These are phyloP conservation scores for Tilletia horrida DNA, from an alignment of 1,284 basidiomycete species.

Conservation along the genomic window DNA sequence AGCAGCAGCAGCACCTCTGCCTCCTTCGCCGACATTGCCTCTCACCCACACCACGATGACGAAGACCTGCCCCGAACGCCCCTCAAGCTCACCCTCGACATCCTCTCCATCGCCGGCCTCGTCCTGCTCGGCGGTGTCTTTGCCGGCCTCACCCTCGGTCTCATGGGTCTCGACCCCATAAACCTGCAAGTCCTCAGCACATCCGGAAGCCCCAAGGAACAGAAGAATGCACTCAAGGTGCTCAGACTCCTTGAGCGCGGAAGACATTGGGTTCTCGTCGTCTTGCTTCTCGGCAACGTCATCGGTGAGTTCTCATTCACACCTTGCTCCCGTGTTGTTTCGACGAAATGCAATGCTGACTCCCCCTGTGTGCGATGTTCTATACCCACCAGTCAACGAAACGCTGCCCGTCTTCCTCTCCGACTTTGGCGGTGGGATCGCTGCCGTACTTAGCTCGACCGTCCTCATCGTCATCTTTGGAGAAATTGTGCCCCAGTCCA, in stretches of 20 bases:
- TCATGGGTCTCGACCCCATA: slow-evolving; percentile 92
- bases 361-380: not conserved
- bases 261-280: slow-evolving; percentile 84
- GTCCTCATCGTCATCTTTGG: slow-evolving; percentile 58
- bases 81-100: slow-evolving; percentile 38
- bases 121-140: slow-evolving; percentile 58
- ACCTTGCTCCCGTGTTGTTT: not conserved
- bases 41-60: slow-evolving; percentile 15
- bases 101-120: slow-evolving; percentile 42
- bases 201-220: slow-evolving; percentile 68
- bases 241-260: slow-evolving; percentile 71
- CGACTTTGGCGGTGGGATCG: slow-evolving; percentile 46
- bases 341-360: not conserved
- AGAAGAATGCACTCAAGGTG: slow-evolving; percentile 57
- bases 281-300: slow-evolving; percentile 80
- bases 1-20: slow-evolving; percentile 23
- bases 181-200: slow-evolving; percentile 80
- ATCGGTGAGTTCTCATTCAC: slow-evolving; percentile 56
- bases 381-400: slow-evolving; percentile 56
- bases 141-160: slow-evolving; percentile 72
- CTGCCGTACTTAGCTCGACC: slow-evolving; percentile 50
- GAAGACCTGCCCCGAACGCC: slow-evolving; percentile 26
- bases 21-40: not conserved
- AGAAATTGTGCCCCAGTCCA: slow-evolving; percentile 57
- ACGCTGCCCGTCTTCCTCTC: slow-evolving; percentile 57